Evolutionary conservation across 306 rosid species (phyloP).

Genomic region (Trichosanthes cucumerina): DNA sequence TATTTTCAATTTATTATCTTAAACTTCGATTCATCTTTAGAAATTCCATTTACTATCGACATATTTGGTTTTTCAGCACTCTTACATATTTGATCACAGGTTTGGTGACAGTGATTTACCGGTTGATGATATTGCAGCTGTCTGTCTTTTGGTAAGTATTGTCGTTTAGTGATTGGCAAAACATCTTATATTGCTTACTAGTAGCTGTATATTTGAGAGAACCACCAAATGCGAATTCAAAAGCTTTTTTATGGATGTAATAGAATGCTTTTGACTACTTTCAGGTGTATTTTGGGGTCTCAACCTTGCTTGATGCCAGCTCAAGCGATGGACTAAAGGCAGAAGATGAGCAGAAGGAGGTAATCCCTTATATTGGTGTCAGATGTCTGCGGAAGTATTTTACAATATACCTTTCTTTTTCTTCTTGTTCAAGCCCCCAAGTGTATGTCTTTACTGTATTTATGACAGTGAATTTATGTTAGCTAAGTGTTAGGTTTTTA

Average conservation of each 20-base stretch:
- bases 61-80: neutral
- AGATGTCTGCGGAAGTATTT: neutral
- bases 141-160: conserved; percentile 63
- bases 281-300: conserved; percentile 91
- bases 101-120: conserved; percentile 88
- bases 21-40: neutral
- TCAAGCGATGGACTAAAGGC: conserved; percentile 62
- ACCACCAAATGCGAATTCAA: conserved; percentile 4
- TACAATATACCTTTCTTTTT: neutral
- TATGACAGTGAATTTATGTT: neutral
- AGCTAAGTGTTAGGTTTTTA: neutral
- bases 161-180: neutral
- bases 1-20: neutral
- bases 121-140: conserved; percentile 89
- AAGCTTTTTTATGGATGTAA: conserved; percentile 12
- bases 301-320: conserved; percentile 84
- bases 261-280: conserved; percentile 7
- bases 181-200: neutral
- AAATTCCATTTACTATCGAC: neutral
- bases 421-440: neutral
- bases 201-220: neutral
- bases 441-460: neutral
- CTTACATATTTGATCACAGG: conserved; percentile 34
- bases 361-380: conserved; percentile 19
- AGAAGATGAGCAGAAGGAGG: conserved; percentile 98